phyloP scores from a whole-genome alignment of 1,139 yeast species.

The Hyphopichia fennica region DNA sequence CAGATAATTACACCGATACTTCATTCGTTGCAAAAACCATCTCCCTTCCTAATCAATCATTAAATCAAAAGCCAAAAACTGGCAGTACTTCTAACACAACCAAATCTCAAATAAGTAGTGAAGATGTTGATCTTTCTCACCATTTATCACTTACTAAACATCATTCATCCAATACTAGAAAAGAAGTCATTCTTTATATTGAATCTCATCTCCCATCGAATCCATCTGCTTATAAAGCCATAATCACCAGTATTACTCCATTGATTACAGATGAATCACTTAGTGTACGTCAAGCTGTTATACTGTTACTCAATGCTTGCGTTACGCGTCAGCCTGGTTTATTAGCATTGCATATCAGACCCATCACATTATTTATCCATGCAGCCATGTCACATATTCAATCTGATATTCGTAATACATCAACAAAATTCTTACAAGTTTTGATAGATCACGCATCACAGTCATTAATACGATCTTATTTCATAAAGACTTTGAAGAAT shows the following conservation, averaged over 20 bases:
- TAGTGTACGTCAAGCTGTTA: constrained; percentile 63
- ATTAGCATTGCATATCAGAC: constrained; percentile 65
- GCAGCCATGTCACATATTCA: constrained; percentile 94
- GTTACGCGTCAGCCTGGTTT: constrained; percentile 53
- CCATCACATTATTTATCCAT: constrained; percentile 73
- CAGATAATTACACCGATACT: constrained; percentile 80
- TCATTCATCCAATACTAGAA: constrained; percentile 71
- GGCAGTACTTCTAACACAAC: constrained; percentile 3
- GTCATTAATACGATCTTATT: constrained; percentile 54
- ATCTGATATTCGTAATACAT: constrained; percentile 68
- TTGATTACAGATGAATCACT: constrained; percentile 59
- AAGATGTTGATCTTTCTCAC: constrained; percentile 51
- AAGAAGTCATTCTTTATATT: constrained; percentile 62
- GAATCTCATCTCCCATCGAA: constrained; percentile 48
- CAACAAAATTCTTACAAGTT: constrained; percentile 61
- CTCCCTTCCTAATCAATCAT: constrained; percentile 58
- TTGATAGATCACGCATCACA: constrained; percentile 49
- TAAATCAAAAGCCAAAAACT: constrained; percentile 20
- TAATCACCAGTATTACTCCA: constrained; percentile 59
- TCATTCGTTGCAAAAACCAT: constrained; percentile 78
- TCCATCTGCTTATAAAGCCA: constrained; percentile 57
- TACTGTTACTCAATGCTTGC: constrained; percentile 52
- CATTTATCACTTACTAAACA: constrained; percentile 73
- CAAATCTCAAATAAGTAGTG: constrained; percentile 6
- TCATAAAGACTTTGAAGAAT: constrained; percentile 58